These are phyloP conservation scores for Chrysopogon serrulatus DNA, from an alignment of 176 grass and related monocot species.

Conservation along the genomic window DNA sequence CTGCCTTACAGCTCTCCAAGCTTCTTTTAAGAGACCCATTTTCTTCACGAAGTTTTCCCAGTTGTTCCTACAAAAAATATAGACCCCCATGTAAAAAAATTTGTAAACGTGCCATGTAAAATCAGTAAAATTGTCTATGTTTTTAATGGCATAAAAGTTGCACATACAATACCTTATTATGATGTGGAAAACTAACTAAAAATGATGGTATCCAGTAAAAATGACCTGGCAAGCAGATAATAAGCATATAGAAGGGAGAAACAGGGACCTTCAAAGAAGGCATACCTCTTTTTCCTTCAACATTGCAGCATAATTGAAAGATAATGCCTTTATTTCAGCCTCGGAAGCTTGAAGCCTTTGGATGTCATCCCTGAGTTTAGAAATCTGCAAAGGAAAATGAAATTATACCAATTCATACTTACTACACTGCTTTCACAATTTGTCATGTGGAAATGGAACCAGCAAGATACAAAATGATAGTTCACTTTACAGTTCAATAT, in stretches of 20 bases:
- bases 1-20: slow-evolving; percentile 48
- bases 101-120: background rate
- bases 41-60: slow-evolving; percentile 78
- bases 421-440: background rate
- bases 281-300: slow-evolving; percentile 95
- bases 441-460: background rate
- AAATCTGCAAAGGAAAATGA: slow-evolving; percentile 43
- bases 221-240: background rate
- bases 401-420: background rate
- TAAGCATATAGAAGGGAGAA: background rate
- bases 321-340: slow-evolving; percentile 87
- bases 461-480: background rate
- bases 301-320: slow-evolving; percentile 92
- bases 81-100: slow-evolving; percentile 8
- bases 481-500: background rate
- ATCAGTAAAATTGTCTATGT: background rate
- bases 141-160: background rate
- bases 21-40: slow-evolving; percentile 71
- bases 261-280: background rate
- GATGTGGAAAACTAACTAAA: background rate
- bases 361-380: slow-evolving; percentile 79
- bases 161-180: background rate
- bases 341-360: slow-evolving; percentile 86
- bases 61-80: slow-evolving; percentile 60
- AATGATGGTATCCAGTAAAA: background rate